phyloP scores from a whole-genome alignment of 2,329 filamentous ascomycete species.

The Hymenoscyphus albidus region DNA sequence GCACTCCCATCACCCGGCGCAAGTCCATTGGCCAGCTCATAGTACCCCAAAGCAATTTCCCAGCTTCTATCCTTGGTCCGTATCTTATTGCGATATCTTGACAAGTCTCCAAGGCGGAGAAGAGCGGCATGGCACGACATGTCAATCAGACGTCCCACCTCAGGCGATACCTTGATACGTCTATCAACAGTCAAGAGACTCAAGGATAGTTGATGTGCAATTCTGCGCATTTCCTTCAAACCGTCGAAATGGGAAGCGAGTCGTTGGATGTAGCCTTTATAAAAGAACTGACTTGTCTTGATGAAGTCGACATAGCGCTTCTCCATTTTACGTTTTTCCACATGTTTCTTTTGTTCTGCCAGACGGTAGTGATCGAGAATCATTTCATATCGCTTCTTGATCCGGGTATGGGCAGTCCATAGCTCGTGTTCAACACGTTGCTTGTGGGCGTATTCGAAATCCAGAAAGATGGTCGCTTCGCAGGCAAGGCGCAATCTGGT shows the following conservation, averaged over 20 bases:
- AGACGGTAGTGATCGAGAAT: conserved; percentile 55
- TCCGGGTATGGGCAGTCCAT: conserved; percentile 73
- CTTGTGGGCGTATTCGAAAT: conserved; percentile 62
- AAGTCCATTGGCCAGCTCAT: conserved; percentile 74
- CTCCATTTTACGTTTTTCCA: conserved; percentile 71
- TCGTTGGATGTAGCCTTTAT: conserved; percentile 78
- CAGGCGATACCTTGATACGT: conserved; percentile 22
- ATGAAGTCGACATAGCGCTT: conserved; percentile 81
- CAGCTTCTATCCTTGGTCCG: conserved; percentile 68
- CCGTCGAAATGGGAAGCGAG: conserved; percentile 57
- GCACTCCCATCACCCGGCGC: conserved; percentile 75
- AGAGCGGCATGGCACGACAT: conserved; percentile 77
- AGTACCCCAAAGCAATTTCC: conserved; percentile 78
- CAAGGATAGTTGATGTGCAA: conserved; percentile 32
- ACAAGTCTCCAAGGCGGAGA: conserved; percentile 84
- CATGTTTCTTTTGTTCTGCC: conserved; percentile 43
- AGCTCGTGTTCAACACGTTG: conserved; percentile 66
- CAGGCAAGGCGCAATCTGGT: conserved; percentile 50
- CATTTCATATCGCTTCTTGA: conserved; percentile 76
- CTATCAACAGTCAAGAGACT: conserved; percentile 27
- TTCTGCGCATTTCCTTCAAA: conserved; percentile 30
- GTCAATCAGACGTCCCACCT: conserved; percentile 48
- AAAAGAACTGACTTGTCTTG: conserved; percentile 83
- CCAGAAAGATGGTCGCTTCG: conserved; percentile 67
- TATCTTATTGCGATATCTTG: conserved; percentile 76